These are phyloP conservation scores for Schizosaccharomyces japonicus DNA, from an alignment of 805 yeast genomes.

Conservation along the genomic window DNA sequence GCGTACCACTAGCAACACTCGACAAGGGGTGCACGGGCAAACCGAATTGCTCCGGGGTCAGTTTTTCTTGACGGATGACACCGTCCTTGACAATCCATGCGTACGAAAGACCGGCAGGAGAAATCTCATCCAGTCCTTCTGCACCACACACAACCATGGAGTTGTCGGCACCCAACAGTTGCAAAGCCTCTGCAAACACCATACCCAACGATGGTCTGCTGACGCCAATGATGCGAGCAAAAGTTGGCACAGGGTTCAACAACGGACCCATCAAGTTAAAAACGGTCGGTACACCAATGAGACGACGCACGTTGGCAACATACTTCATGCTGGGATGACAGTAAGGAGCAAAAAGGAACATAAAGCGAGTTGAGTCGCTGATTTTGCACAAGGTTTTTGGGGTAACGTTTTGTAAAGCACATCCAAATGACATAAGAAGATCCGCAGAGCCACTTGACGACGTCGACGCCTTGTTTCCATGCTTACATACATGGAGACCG, in stretches of 20 bases:
- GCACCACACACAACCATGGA: conserved; percentile 87
- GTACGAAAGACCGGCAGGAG: conserved; percentile 63
- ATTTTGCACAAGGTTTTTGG: conserved; percentile 35
- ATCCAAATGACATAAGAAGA: conserved; percentile 54
- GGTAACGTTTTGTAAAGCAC: conserved; percentile 51
- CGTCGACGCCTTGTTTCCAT: conserved; percentile 93
- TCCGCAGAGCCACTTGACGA: conserved; percentile 89
- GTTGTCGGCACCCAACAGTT: conserved; percentile 19
- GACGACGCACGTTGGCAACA: conserved; percentile 55
- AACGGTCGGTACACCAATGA: conserved; percentile 72
- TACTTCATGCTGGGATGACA: conserved; percentile 80
- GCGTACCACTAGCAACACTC: conserved; percentile 62
- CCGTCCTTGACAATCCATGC: conserved; percentile 32
- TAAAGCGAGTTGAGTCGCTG: conserved; percentile 25
- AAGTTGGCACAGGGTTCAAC: conserved; percentile 65
- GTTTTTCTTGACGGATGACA: conserved; percentile 13
- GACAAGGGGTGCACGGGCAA: conserved; percentile 45
- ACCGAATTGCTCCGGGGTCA: conserved; percentile 55
- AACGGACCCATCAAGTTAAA: conserved; percentile 88
- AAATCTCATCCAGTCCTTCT: conserved; percentile 76
- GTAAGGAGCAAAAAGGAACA: conserved; percentile 73
- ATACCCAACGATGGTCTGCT: conserved; percentile 56
- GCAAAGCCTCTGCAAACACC: conserved; percentile 63
- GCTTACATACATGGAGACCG: conserved; percentile 60
- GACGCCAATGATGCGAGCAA: conserved; percentile 73